Evolutionary conservation across 73 alveolate genomes (phyloP).

Genomic region (Paramecium octaurelia): DNA sequence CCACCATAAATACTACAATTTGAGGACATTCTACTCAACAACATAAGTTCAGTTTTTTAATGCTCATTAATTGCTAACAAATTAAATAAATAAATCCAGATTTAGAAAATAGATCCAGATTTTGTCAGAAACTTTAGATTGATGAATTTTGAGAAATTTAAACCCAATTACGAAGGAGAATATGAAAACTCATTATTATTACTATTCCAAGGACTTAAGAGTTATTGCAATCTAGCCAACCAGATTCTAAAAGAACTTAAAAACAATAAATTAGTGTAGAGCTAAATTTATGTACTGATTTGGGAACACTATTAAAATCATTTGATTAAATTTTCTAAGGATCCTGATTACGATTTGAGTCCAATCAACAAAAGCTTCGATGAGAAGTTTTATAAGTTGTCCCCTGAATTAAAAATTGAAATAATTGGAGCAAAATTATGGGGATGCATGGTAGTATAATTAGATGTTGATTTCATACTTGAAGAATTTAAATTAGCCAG

Average conservation of each 20-base stretch:
- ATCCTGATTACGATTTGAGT: not conserved
- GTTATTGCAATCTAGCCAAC: not conserved
- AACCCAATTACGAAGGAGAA: not conserved
- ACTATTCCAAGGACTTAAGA: not conserved
- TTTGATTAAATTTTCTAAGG: not conserved
- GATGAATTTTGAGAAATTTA: not conserved
- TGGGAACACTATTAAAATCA: constrained; percentile 15
- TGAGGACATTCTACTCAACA: not conserved
- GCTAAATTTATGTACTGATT: not conserved
- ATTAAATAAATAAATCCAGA: not conserved
- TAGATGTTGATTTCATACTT: not conserved
- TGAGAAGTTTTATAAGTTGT: not conserved
- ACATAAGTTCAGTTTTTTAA: not conserved
- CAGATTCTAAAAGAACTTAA: not conserved
- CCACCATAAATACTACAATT: not conserved
- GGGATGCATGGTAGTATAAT: not conserved
- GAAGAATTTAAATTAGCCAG: not conserved
- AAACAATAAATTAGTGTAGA: not conserved
- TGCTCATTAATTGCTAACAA: not conserved
- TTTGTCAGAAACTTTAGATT: not conserved
- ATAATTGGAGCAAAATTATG: not conserved
- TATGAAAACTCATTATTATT: not conserved
- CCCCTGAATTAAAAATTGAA: not conserved
- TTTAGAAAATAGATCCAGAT: not conserved
- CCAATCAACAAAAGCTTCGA: not conserved